Evolutionary conservation across 176 grass and related monocot genomes (phyloP).

Genomic region (Triticum timopheevii): DNA sequence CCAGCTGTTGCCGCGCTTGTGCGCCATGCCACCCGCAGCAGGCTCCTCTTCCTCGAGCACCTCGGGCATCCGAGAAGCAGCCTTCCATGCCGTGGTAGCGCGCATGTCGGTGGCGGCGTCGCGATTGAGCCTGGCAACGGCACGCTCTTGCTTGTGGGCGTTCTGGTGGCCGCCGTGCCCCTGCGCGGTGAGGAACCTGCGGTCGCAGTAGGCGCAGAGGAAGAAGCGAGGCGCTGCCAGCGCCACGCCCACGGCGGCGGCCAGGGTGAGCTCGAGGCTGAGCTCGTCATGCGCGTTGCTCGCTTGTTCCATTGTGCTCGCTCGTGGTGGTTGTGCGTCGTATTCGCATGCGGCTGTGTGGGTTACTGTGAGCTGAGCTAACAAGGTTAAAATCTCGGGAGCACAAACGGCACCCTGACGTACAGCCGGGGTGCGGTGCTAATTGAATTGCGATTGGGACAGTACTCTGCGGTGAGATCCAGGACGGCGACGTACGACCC

Average conservation of each 20-base stretch:
- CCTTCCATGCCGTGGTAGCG: neutral
- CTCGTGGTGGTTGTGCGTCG: too few species aligned
- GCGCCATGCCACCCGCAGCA: neutral
- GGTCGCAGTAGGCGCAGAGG: conserved; percentile 78
- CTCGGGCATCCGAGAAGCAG: neutral
- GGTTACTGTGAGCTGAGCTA: too few species aligned
- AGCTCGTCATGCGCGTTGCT: too few species aligned
- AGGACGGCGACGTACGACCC: too few species aligned
- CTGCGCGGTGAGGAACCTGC: conserved; percentile 82
- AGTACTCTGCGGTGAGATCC: too few species aligned
- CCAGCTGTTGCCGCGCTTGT: neutral
- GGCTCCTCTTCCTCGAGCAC: neutral
- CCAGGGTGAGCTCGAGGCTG: conserved; percentile 51
- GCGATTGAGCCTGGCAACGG: conserved; percentile 48
- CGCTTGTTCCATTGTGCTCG: too few species aligned
- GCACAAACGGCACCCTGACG: too few species aligned
- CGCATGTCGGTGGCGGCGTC: conserved; percentile 26
- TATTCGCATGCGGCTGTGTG: too few species aligned
- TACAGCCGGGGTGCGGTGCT: too few species aligned
- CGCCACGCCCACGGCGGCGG: neutral
- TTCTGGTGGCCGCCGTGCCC: conserved; percentile 96
- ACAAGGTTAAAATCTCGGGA: too few species aligned
- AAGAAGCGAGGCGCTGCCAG: conserved; percentile 56
- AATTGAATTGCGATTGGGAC: too few species aligned
- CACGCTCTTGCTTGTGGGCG: conserved; percentile 93